A percentile compares a stretch with the other conserved stretches of the same genome.
Conservation (phyloP, 805 yeast genomes). For the Wickerhamiella lipophila region DNA sequence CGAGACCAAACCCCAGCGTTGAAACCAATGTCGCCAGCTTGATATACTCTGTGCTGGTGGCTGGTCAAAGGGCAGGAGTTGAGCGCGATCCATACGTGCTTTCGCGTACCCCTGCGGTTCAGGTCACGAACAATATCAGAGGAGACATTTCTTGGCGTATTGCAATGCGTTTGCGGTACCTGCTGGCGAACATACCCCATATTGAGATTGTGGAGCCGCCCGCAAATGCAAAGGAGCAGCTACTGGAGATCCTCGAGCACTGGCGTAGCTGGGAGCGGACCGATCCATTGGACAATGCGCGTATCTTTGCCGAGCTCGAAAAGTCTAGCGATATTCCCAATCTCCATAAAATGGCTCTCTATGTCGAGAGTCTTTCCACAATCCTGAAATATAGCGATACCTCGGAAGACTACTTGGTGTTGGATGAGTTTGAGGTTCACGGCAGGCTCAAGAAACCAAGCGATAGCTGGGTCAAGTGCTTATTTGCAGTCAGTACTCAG, state of each 20-base stretch:
- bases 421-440: conserved; percentile 25
- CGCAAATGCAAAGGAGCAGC: conserved; percentile 39
- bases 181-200: conserved; percentile 44
- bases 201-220: conserved; percentile 32
- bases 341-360: background rate
- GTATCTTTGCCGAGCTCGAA: conserved; percentile 18
- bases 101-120: conserved; percentile 67
- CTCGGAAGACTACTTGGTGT: conserved; percentile 26
- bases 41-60: conserved; percentile 19
- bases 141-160: conserved; percentile 81
- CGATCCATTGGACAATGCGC: conserved; percentile 17
- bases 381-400: conserved; percentile 23
- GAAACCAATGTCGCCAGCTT: background rate
- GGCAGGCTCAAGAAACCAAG: conserved; percentile 1
- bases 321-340: background rate
- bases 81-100: conserved; percentile 81
- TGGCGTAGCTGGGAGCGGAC: conserved; percentile 87
- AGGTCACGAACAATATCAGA: conserved; percentile 65
- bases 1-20: background rate
- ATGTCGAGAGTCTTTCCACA: conserved; percentile 26
- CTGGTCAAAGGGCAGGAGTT: conserved; percentile 40
- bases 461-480: conserved; percentile 16
- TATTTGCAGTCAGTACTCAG: background rate
- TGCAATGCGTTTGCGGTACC: conserved; percentile 64
- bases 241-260: conserved; percentile 45